Evolutionary conservation across 495 filamentous ascomycete species (phyloP).

Genomic region (Symbiotaphrina buchneri): DNA sequence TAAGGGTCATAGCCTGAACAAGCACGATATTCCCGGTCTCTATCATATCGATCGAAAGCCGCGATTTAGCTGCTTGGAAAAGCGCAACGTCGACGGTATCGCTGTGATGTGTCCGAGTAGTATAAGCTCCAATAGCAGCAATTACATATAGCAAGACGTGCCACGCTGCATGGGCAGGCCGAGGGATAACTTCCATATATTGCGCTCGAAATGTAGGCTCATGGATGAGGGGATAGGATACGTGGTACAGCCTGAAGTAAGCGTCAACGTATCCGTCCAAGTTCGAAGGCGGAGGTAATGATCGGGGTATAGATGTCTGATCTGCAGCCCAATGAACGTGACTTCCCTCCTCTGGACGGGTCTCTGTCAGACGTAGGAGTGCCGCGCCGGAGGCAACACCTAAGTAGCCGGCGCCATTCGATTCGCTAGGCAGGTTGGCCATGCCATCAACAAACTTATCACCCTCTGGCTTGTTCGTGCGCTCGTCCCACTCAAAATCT

Average conservation of each 20-base stretch:
- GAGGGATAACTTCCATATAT: slow-evolving; percentile 24
- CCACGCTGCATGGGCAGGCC: slow-evolving; percentile 25
- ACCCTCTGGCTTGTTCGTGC: slow-evolving; percentile 19
- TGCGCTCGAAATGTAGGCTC: slow-evolving; percentile 30
- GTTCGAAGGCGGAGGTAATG: slow-evolving; percentile 18
- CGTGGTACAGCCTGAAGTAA: slow-evolving; percentile 28
- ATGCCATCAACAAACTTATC: slow-evolving; percentile 22
- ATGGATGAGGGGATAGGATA: slow-evolving; percentile 29
- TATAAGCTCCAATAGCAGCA: slow-evolving; percentile 27
- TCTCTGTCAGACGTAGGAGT: slow-evolving; percentile 10
- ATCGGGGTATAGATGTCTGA: slow-evolving; percentile 10
- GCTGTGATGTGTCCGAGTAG: slow-evolving; percentile 23
- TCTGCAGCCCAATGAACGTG: slow-evolving; percentile 19
- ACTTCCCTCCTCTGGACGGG: slow-evolving; percentile 22
- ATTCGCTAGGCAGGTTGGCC: slow-evolving; percentile 25
- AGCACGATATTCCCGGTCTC: slow-evolving; percentile 27
- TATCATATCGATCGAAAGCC: too few species aligned
- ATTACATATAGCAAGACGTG: slow-evolving; percentile 27
- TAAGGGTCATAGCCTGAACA: slow-evolving; percentile 25
- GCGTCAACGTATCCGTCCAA: slow-evolving; percentile 27
- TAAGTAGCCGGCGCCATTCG: slow-evolving; percentile 26
- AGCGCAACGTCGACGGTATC: slow-evolving; percentile 22
- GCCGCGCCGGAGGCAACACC: slow-evolving; percentile 9
- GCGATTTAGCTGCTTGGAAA: too few species aligned
- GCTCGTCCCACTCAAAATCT: slow-evolving; percentile 29